Evolutionary conservation across 148 eudicot genomes (phyloP), one percentile per base, ranked within the genome.

Genomic region (Spergularia bocconei): DNA sequence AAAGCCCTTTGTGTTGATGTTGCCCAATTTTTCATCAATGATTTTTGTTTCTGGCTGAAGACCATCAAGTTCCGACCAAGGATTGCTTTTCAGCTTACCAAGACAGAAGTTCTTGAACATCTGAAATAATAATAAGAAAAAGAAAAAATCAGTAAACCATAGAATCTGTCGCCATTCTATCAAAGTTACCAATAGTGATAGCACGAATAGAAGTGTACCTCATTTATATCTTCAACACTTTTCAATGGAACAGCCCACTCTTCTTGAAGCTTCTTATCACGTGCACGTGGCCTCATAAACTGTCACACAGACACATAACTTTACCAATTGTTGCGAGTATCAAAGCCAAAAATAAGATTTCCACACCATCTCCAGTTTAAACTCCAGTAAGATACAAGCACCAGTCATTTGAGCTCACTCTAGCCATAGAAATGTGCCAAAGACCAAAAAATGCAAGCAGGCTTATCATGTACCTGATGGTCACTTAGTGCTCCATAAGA

Each of bases 21-120:
- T 78, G 54, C 78, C 88, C 67, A 94, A 85, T 63, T 90, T 83
- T 55, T 94, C 93, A 73, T 85, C 82, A 13, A 94, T 94, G 76
- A 88, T 90, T 81, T 88, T 89, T 67, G 98, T 91, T 84, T 94
- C 98, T 76, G 97, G 92, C 85, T 94, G 98, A 87, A 94, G 98
- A 75, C 95, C 95, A 77, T 90, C 98, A 39, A 94, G 67, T 76
- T 94, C 98, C 57, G 97, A 94, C 98, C 98, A 94, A 2, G 98
- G 98, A 82, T 82, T 90, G 77, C 86, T 94, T 86, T 29, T 90
- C 80, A 94, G 87, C 80, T 88, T 85, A 63, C 98, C 98, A 50
- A 86, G 87, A 83, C 96, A 94, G 83, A 71, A 94, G 69, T 80
- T 83, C 86, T 72, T 78, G 82, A 94, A 94, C 82, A 70, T 88